A percentile compares a stretch with the other conserved stretches of the same genome.
These are phyloP conservation scores for Coffea humblotiana DNA, from an alignment of 305 asterid species.

Conservation along the genomic window DNA sequence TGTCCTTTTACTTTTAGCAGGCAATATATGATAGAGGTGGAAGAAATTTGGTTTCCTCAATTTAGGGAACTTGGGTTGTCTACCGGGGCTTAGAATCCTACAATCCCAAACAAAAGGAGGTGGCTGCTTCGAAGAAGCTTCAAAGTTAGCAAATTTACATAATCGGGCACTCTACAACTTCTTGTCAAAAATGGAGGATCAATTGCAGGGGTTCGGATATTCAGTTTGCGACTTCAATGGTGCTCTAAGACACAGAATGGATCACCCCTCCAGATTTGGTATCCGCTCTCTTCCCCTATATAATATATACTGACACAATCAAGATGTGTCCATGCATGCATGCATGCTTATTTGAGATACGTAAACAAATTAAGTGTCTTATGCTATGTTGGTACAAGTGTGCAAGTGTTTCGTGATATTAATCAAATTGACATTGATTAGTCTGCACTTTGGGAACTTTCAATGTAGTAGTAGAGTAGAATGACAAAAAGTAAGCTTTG, in stretches of 20 bases:
- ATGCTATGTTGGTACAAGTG: too few relatives aligned
- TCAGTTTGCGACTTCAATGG: slow-evolving; percentile 50
- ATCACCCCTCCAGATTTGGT: slow-evolving; percentile 54
- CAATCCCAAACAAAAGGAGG: slow-evolving; percentile 23
- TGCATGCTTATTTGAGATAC: not conserved
- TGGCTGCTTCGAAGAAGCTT: slow-evolving; percentile 46
- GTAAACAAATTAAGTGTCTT: not conserved
- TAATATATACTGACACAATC: too few relatives aligned
- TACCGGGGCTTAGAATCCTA: slow-evolving; percentile 52
- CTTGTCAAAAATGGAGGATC: slow-evolving; percentile 36
- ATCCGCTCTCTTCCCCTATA: not conserved
- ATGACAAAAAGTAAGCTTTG: not conserved
- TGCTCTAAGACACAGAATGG: slow-evolving; percentile 34
- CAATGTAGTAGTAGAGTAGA: too few relatives aligned
- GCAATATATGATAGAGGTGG: slow-evolving; percentile 51
- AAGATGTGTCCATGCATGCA: not conserved
- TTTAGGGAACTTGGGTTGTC: slow-evolving; percentile 57
- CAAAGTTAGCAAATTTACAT: slow-evolving; percentile 47
- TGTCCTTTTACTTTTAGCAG: slow-evolving; percentile 21
- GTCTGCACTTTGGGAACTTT: too few relatives aligned
- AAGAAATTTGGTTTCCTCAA: slow-evolving; percentile 54
- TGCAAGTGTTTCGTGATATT: too few relatives aligned
- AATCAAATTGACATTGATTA: too few relatives aligned
- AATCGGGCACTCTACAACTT: slow-evolving; percentile 34
- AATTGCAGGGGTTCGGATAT: slow-evolving; percentile 49